Evolutionary conservation across 306 rosid species (phyloP), one percentile per base, ranked within the genome.

Genomic region (Prosopis cineraria): DNA sequence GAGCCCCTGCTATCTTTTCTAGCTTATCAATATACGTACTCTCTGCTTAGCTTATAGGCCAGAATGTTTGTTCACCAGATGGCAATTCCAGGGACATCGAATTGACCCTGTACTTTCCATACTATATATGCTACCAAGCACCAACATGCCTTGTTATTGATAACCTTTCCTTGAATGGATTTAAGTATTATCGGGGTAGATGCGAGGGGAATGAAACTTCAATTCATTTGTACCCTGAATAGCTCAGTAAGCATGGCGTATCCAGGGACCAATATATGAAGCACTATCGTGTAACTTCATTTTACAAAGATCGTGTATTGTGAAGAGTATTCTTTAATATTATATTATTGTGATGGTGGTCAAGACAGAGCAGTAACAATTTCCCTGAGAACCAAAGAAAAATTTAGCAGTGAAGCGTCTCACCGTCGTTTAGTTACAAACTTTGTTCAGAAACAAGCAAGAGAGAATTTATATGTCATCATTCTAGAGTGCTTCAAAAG

Each of bases 201-300:
- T 82, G n/a, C 77, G 40, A 5, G 39, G 8, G 37, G 60, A 64
- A 31, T 67, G 63, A 77, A 24, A 24, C 72, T 5, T 36, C 25
- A 4, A 33, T 73, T 72, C n/a, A n/a, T n/a, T n/a, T n/a, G 50
- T 67, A 55, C 65, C 70, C 70, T 80, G 40, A 74, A 72, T 71
- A 55, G 76, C 50, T 58, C 13, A 14, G n/a, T n/a, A n/a, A 1
- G 37, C 22, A 60, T 73, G 85, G 70, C 29, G 84, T 84, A 79
- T 76, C 78, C 84, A 80, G 62, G 85, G 78, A 62, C 47, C 82
- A 75, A 29, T 41, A 29, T 0, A 41, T 41, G 17, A 70, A 50
- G 24, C 45, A 72, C 78, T 83, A 63, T 63, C 47, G 29, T 44
- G 76, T 68, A 78, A 81, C 70, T 64, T 74, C 79, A 41, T 44